Evolutionary conservation across 495 filamentous ascomycete species (phyloP), one percentile per base, ranked within the genome.

Genomic region (Cercophora sp.): DNA sequence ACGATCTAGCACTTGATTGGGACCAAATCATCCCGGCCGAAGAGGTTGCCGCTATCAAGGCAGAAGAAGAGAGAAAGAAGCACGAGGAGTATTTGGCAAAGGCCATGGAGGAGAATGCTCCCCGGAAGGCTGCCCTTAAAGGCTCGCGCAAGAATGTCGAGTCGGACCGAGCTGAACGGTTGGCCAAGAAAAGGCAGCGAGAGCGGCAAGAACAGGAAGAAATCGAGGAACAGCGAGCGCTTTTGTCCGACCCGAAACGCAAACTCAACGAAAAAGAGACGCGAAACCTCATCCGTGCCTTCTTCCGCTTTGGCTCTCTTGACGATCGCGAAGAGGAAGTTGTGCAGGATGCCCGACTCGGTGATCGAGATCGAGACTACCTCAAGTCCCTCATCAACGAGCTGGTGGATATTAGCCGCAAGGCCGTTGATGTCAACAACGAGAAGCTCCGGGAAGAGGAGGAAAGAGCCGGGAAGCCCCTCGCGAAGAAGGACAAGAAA

Each of bases 11-110:
- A n/a, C 68, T 77, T 5, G 86, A 87, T 52, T 98, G 93, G 93
- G 94, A 97, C 58, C 85, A 96, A 49, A 97, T 99, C 63, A 99
- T 99, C 55, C 94, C 93, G 1, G 90, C 89, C 56, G 91, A 96
- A 5, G 80, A 94, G 59, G 80, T 97, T 18, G 91, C 87, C 19
- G 83, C 81, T 43, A 85, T 97, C 66, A 94, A 91, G 65, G 87
- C 83, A 0, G 89, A 94, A 51, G 91, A 96, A 64, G 87, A 91
- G 58, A 81, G 82, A 63, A 87, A 86, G 62, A 81, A 85, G 16
- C 84, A 96, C 51, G 89, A 91, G 26, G 80, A 83, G 40, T 93
- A 93, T 60, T 83, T 96, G 5, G 85, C 82, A 15, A 83, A 85
- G 46, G 80, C 93, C 23, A 82, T 96, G 46, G 89, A 94, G 59